Evolutionary conservation across 2,329 filamentous ascomycete species (phyloP), one percentile per base, ranked within the genome.

Genomic region (Microsporum canis): DNA sequence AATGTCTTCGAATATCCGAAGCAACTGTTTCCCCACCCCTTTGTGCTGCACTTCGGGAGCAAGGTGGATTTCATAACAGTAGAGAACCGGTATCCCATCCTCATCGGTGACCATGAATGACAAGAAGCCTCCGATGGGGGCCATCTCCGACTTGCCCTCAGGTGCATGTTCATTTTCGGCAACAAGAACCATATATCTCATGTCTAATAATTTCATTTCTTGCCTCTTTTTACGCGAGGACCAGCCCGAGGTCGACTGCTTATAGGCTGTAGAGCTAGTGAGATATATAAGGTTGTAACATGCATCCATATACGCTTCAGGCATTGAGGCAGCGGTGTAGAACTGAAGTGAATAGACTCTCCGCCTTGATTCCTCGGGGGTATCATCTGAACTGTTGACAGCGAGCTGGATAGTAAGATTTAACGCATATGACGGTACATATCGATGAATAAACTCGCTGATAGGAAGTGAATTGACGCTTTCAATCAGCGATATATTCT

Each of bases 11-110:
- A 78, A 77, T 51, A 77, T 63, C 1, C 64, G 60, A 71, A 86
- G 77, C 61, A 86, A 68, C 41, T 75, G 70, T 34, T 66, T 72
- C 1, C 83, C 84, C 1, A 85, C 62, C 0, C 82, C 81, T n/a
- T 68, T 71, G 5, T 78, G 75, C 47, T 80, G 77, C 3, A 77
- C 68, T 2, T 58, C 57, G 0, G 75, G 70, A 1, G 70, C 66
- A 5, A 85, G 73, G 65, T 86, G 84, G 10, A 86, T 76, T 69
- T 86, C 84, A 71, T 86, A 86, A 65, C 84, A 79, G 68, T 86
- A 86, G n/a, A 84, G 63, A 4, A 86, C 83, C 10, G 82, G 77
- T 23, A 77, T 70, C 3, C 73, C 74, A 60, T 82, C 80, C 65
- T 83, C 81, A 60, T 80, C 76, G n/a, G 79, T 81, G 62, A 82